Evolutionary conservation across 352 stramenopile genomes (phyloP).

Genomic region (Phytophthora pseudosyringae): DNA sequence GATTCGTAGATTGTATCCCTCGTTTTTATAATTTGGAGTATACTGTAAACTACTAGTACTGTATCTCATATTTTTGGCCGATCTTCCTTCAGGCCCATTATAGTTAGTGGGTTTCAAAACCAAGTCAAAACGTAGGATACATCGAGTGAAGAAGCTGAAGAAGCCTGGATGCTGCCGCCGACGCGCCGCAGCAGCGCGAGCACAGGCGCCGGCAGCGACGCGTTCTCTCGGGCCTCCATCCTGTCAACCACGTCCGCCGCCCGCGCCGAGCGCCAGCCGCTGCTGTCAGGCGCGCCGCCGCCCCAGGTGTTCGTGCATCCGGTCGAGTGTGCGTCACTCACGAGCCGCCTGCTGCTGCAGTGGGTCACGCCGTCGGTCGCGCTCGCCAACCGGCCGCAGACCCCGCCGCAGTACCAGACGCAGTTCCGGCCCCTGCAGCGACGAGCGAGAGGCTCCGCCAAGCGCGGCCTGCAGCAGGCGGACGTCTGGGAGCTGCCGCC

Average conservation of each 20-base stretch:
- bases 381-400: conserved; percentile 39
- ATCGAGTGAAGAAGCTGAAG: conserved; percentile 1
- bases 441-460: conserved; percentile 22
- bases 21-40: too few species aligned
- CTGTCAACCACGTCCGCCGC: conserved; percentile 16
- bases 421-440: conserved; percentile 10
- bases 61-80: neutral
- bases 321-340: conserved; percentile 49
- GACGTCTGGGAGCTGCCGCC: conserved; percentile 72
- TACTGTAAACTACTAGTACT: too few species aligned
- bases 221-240: conserved; percentile 20
- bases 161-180: conserved; percentile 18
- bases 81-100: neutral
- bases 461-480: conserved; percentile 46
- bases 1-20: too few species aligned
- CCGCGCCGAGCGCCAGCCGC: conserved; percentile 37
- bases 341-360: conserved; percentile 48
- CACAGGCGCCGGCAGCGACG: conserved; percentile 7
- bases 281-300: conserved; percentile 38
- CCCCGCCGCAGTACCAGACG: conserved; percentile 31
- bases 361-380: conserved; percentile 57
- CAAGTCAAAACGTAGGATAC: too few species aligned
- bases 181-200: conserved; percentile 21
- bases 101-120: too few species aligned
- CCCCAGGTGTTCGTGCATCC: conserved; percentile 48